Evolutionary conservation across 2,329 filamentous ascomycete genomes (phyloP), one percentile per base, ranked within the genome.

Genomic region (Whalleya microplaca): DNA sequence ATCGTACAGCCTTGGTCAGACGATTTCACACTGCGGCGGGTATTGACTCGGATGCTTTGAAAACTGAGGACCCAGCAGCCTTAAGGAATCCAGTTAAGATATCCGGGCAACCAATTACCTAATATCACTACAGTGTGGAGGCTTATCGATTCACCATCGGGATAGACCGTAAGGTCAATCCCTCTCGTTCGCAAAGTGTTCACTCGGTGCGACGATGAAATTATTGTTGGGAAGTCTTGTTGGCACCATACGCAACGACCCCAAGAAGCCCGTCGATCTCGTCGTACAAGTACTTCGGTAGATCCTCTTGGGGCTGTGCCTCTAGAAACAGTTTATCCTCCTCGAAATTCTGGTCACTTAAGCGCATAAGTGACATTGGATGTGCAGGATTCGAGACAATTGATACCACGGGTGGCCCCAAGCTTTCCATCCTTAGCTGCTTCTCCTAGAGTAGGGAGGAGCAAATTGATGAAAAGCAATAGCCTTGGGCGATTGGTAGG

Each of bases 381-480:
- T 70, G 61, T 2, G 32, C 54, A 20, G 21, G 48, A 37, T 40
- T 53, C 32, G 58, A 56, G 21, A 62, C 29, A n/a, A 47, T 61
- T 60, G 32, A 66, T 56, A 16, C 61, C 43, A 9, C 56, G 49
- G 40, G 61, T 54, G 19, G 44, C 55, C 12, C 51, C 47, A n/a
- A 18, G 46, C 43, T 58, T 49, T 44, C 45, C 48, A 20, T 51
- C 21, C 43, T 37, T 29, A 18, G 54, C 53, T 40, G 53, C 58
- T 19, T 54, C 44, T n/a, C 69, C 6, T 2, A 73, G 42, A 55
- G 74, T 72, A 2, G 58, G 59, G 23, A 77, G 67, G 18, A 77
- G 66, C 41, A 74, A 56, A 50, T 75, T 76, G 18, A 73, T 76
- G 44, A 76, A 69, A 16, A 78, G 61, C 44, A 76, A 77, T 16